These are phyloP conservation scores for Coprinellus micaceus DNA, from an alignment of 768 basidiomycete species.

Conservation along the genomic window DNA sequence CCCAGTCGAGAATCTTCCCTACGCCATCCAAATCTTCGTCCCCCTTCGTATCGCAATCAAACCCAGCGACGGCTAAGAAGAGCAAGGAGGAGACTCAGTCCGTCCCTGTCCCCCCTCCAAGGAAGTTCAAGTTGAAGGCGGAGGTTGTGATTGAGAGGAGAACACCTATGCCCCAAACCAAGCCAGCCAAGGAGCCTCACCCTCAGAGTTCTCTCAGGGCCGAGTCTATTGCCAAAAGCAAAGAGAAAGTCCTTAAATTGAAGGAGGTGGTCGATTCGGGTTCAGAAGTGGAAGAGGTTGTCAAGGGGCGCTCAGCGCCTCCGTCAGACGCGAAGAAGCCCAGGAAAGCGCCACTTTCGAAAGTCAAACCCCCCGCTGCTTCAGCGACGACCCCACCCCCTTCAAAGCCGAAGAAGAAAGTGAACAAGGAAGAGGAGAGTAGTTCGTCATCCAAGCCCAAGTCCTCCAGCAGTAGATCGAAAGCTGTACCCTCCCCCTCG, in stretches of 20 bases:
- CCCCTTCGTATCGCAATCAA: not conserved
- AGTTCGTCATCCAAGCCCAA: too few species aligned
- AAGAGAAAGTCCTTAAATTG: not conserved
- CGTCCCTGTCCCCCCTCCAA: not conserved
- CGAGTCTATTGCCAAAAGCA: not conserved
- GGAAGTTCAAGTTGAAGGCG: conserved; percentile 12
- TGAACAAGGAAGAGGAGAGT: too few species aligned
- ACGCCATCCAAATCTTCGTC: not conserved
- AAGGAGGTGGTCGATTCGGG: not conserved
- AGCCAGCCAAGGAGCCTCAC: not conserved
- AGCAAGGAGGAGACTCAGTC: not conserved
- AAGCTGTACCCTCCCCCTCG: not conserved
- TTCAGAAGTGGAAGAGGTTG: not conserved
- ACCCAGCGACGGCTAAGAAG: not conserved
- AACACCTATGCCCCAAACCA: not conserved
- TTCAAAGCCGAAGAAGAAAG: too few species aligned
- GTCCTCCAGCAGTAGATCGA: conserved; percentile 19
- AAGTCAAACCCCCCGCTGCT: too few species aligned
- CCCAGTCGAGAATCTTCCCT: too few species aligned
- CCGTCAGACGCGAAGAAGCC: too few species aligned
- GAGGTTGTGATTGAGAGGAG: conserved; percentile 16
- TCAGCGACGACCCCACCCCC: too few species aligned
- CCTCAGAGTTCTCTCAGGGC: not conserved
- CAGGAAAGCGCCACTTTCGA: too few species aligned
- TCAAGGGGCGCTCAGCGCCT: not conserved